These are phyloP conservation scores for Nasturtium officinale DNA, from an alignment of 345 rosid species.

Conservation along the genomic window DNA sequence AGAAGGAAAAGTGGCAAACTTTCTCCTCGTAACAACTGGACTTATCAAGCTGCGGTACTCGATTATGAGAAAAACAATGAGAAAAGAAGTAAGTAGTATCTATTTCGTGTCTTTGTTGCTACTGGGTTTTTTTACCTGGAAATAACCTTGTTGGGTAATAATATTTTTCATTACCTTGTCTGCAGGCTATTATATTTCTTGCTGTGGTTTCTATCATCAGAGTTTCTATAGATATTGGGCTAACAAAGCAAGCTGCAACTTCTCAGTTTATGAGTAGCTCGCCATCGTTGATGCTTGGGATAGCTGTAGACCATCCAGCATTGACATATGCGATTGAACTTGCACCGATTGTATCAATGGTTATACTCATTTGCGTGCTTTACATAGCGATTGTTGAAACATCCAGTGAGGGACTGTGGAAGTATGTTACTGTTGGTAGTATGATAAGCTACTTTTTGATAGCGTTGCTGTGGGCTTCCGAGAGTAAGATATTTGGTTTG, in stretches of 20 bases:
- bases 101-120: slow-evolving; percentile 22
- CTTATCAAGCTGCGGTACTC: slow-evolving; percentile 66
- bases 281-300: slow-evolving; percentile 74
- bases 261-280: slow-evolving; percentile 72
- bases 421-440: slow-evolving; percentile 56
- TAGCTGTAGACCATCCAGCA: slow-evolving; percentile 53
- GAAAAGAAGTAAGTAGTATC: slow-evolving; percentile 60
- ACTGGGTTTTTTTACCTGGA: slow-evolving; percentile 32
- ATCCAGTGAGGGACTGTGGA: slow-evolving; percentile 47
- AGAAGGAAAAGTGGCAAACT: slow-evolving; percentile 94
- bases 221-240: slow-evolving; percentile 79
- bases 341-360: slow-evolving; percentile 56
- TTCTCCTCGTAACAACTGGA: slow-evolving; percentile 85
- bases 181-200: slow-evolving; percentile 74
- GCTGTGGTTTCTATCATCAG: slow-evolving; percentile 63
- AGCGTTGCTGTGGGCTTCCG: slow-evolving; percentile 72
- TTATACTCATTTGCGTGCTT: slow-evolving; percentile 54
- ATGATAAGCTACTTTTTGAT: slow-evolving; percentile 64
- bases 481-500: slow-evolving; percentile 50
- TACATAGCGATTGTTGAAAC: slow-evolving; percentile 38
- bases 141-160: slow-evolving; percentile 6
- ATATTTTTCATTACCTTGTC: slow-evolving; percentile 26
- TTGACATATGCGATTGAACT: slow-evolving; percentile 57
- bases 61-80: slow-evolving; percentile 56
- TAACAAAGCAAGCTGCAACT: slow-evolving; percentile 92